These are phyloP conservation scores for Paramecium sexaurelia DNA, from an alignment of 73 alveolate genomes.

Conservation along the genomic window DNA sequence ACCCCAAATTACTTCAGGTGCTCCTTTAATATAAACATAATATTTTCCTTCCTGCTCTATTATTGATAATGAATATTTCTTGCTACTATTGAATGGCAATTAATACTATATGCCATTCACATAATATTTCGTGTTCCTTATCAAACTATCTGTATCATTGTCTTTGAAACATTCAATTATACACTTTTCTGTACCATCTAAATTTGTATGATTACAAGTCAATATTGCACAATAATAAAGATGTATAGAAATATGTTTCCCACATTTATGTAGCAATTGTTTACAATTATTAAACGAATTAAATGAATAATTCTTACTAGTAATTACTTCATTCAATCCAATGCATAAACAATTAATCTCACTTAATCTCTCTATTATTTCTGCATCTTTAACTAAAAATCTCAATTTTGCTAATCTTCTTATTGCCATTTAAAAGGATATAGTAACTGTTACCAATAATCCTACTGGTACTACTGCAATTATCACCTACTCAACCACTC, in stretches of 20 bases:
- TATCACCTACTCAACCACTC: neutral
- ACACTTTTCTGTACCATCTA: conserved; percentile 39
- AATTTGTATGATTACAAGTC: neutral
- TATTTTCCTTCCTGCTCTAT: neutral
- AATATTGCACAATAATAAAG: neutral
- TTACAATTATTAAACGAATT: neutral
- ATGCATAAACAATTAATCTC: conserved; percentile 47
- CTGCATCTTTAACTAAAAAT: neutral
- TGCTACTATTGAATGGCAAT: conserved; percentile 30
- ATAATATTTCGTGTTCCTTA: neutral
- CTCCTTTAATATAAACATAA: conserved; percentile 58
- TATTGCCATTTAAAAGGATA: conserved; percentile 29
- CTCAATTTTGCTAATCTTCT: conserved; percentile 38
- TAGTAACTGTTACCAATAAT: conserved; percentile 22
- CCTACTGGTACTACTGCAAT: conserved; percentile 26
- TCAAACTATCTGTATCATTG: neutral
- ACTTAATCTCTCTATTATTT: conserved; percentile 46
- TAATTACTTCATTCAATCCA: conserved; percentile 53
- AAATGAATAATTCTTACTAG: neutral
- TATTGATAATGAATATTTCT: conserved; percentile 34
- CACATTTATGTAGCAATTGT: neutral
- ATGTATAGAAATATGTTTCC: neutral
- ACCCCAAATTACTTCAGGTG: conserved; percentile 61
- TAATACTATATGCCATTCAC: neutral
- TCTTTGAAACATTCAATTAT: neutral